Percentiles rank a stretch among this genome's conserved stretches.
Evolutionary conservation across 805 yeast genomes (phyloP).

Genomic region (Saturnispora mendoncae): DNA sequence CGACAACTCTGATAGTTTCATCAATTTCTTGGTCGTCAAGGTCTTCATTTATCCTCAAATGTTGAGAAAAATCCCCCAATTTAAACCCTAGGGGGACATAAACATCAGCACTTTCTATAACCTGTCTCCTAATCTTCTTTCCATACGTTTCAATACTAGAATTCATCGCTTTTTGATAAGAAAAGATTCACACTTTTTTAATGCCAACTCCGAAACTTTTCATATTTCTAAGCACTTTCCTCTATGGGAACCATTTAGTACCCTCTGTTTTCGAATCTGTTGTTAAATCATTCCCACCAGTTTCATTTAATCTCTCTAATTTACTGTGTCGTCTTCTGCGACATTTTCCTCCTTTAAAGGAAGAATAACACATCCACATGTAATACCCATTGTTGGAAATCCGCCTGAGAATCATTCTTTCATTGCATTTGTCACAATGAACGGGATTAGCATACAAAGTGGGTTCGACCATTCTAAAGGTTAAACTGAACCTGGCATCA

Average conservation of each 20-base stretch:
- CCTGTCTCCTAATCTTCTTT: conserved; percentile 9
- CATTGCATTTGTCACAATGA: conserved; percentile 33
- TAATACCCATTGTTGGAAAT: conserved; percentile 46
- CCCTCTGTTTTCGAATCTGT: neutral
- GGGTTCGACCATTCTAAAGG: conserved; percentile 49
- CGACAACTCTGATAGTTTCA: conserved; percentile 6
- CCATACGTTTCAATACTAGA: conserved; percentile 1
- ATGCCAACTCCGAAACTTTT: neutral
- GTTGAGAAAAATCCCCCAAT: conserved; percentile 13
- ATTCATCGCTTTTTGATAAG: conserved; percentile 1
- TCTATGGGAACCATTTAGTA: neutral
- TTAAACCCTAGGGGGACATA: conserved; percentile 14
- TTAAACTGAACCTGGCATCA: conserved; percentile 48
- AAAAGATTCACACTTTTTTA: neutral
- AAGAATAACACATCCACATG: conserved; percentile 55
- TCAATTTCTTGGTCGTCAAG: neutral
- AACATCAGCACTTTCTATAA: conserved; percentile 10
- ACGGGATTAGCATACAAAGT: conserved; percentile 32
- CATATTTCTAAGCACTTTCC: no score
- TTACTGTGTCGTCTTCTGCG: conserved; percentile 30
- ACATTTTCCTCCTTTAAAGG: conserved; percentile 37
- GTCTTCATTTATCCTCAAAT: conserved; percentile 5
- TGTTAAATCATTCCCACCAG: neutral
- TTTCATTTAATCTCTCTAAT: neutral
- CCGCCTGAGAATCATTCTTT: conserved; percentile 47